Base-by-base conservation (phyloP, 371 early-diverging fungal genomes). In the Mortierella sp. region DNA sequence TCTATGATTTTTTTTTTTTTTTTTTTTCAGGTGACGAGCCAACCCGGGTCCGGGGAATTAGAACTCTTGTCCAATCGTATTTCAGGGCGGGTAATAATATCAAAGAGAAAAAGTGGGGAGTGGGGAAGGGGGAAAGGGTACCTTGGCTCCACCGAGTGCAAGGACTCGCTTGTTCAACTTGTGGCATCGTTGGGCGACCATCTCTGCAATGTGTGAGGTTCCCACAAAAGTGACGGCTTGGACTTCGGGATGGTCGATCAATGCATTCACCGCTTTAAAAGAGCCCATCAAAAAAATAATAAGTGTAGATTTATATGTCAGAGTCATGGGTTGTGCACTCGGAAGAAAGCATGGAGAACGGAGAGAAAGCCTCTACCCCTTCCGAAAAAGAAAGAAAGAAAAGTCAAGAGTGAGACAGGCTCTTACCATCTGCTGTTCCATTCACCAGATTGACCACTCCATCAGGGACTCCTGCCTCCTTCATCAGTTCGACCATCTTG, bases 371-470 rank as follows among this genome's bases (percentile, higher is more conserved):
- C 44, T 25, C 29, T 56, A 16, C 18, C 37, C 50, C 28, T 9
- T 43, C 55, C 16, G 26, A 29, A 45, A 21, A 18, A 43, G 2
- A 15, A 14, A 1, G 9, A 23, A 63, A 52, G 9, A 70, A 12
- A 25, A 52, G 25, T n/a, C n/a, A n/a, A n/a, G 9, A 37, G 37
- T 3, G 37, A 37, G 37, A 37, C 37, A 37, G 9, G 37, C n/a
- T 19, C 63, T 57, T 66, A 76, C 77, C 82, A 44, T 71, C 60
- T 5, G 83, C 83, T 25, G 82, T 83, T 23, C 94, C 94, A 66
- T 91, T 79, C 46, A 92, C 89, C 11, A 93, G 66, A 71, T 92
- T 92, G 60, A 93, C 80, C 15, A 93, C 93, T n/a, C 94, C 94
- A 6, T 84, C 80, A 0, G 94, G 94, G 43, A 93, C 58, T 7